phyloP scores from a whole-genome alignment of 495 filamentous ascomycete species.

The Hapsidospora chrysogenum region DNA sequence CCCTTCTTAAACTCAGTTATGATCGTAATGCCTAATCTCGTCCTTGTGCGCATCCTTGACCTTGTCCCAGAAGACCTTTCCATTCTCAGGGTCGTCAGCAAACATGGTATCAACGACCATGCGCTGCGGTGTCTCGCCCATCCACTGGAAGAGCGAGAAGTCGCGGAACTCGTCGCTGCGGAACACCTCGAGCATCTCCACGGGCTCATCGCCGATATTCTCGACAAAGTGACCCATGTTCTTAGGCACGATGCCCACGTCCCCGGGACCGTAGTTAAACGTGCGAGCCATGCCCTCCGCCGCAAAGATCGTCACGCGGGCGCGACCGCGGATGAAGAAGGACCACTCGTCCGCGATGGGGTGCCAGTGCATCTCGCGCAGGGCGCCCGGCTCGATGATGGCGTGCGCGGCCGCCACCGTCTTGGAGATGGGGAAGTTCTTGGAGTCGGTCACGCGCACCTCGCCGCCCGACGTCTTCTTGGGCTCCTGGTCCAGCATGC shows the following conservation, averaged over 20 bases:
- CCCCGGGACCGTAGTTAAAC: conserved; percentile 31
- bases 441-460: conserved; percentile 48
- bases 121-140: conserved; percentile 45
- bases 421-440: conserved; percentile 46
- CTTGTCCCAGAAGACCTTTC: conserved; percentile 35
- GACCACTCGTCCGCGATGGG: conserved; percentile 41
- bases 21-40: conserved; percentile 18
- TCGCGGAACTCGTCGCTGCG: conserved; percentile 40
- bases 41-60: conserved; percentile 36
- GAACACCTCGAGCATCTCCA: conserved; percentile 46
- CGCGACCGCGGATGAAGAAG: conserved; percentile 33
- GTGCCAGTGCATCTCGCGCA: conserved; percentile 47
- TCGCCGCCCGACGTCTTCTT: conserved; percentile 34
- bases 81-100: conserved; percentile 30
- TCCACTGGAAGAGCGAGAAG: conserved; percentile 52
- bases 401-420: conserved; percentile 48
- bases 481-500: conserved; percentile 41
- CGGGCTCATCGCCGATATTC: conserved; percentile 40
- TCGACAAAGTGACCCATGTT: conserved; percentile 48
- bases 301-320: conserved; percentile 33
- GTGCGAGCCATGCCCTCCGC: conserved; percentile 29
- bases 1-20: conserved; percentile 3
- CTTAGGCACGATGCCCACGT: conserved; percentile 43
- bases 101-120: conserved; percentile 48
- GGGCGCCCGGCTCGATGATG: conserved; percentile 35